These are phyloP conservation scores for Plasmodium sp. DNA, from an alignment of 169 alveolate genomes.

Conservation along the genomic window DNA sequence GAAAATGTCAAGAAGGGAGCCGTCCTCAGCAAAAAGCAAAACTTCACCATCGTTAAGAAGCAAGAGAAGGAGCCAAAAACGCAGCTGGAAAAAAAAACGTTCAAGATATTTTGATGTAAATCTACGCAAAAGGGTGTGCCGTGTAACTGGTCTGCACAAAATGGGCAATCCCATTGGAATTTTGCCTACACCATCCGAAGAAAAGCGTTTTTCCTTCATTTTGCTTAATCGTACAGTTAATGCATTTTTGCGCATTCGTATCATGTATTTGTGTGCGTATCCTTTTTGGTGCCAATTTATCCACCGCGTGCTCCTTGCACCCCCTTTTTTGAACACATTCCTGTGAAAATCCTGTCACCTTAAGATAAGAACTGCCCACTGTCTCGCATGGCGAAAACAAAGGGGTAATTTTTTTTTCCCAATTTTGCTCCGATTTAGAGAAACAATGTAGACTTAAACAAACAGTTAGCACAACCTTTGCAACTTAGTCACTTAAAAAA, in stretches of 20 bases:
- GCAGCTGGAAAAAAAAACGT: constrained; percentile 29
- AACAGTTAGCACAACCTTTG: neutral
- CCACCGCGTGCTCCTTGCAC: neutral
- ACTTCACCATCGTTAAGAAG: constrained; percentile 53
- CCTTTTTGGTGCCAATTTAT: neutral
- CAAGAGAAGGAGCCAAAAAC: constrained; percentile 10
- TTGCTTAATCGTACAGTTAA: neutral
- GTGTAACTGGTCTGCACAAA: neutral
- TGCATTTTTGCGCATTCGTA: neutral
- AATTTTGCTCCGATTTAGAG: neutral
- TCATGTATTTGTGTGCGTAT: neutral
- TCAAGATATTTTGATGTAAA: constrained; percentile 45
- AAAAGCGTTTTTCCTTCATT: neutral
- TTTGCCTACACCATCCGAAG: neutral
- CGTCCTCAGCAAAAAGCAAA: constrained; percentile 25
- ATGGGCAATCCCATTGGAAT: neutral
- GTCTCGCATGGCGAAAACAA: neutral
- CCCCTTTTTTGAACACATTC: neutral
- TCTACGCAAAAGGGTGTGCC: neutral
- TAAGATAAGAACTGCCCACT: neutral
- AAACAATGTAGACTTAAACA: neutral
- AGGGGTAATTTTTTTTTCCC: neutral
- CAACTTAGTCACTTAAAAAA: neutral
- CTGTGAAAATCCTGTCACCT: neutral
- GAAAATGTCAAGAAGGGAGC: constrained; percentile 79